These are phyloP conservation scores for Clathrospora elynae DNA, from an alignment of 2,329 filamentous ascomycete species.

Conservation along the genomic window DNA sequence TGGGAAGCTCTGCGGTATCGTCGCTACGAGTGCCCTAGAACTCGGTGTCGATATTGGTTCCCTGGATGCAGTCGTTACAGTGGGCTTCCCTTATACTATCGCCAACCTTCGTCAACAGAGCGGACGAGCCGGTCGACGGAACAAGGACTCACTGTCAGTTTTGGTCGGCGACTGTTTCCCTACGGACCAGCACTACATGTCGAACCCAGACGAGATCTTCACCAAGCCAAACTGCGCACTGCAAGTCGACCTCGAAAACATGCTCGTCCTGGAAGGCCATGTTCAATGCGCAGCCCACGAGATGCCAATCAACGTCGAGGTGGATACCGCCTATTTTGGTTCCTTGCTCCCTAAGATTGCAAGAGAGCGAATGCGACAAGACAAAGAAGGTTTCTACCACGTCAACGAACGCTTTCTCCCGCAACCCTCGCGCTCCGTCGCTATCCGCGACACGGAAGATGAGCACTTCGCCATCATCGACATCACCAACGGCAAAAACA, in stretches of 20 bases:
- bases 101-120: slow-evolving; percentile 94
- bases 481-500: slow-evolving; percentile 78
- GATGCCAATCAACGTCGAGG: slow-evolving; percentile 81
- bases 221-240: slow-evolving; percentile 87
- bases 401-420: slow-evolving; percentile 88
- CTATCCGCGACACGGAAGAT: slow-evolving; percentile 87
- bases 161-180: slow-evolving; percentile 87
- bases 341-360: slow-evolving; percentile 72
- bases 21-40: slow-evolving; percentile 91
- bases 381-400: slow-evolving; percentile 83
- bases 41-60: slow-evolving; percentile 94
- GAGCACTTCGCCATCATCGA: slow-evolving; percentile 95
- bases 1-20: slow-evolving; percentile 87
- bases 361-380: slow-evolving; percentile 72
- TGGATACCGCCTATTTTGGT: slow-evolving; percentile 81
- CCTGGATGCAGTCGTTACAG: slow-evolving; percentile 89
- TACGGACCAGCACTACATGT: slow-evolving; percentile 96
- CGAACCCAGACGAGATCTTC: slow-evolving; percentile 91
- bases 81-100: slow-evolving; percentile 95
- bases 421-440: slow-evolving; percentile 78
- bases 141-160: slow-evolving; percentile 90
- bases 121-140: slow-evolving; percentile 86
- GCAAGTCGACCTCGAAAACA: slow-evolving; percentile 88
- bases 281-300: slow-evolving; percentile 95
- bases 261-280: slow-evolving; percentile 90